Percentiles rank a stretch among this genome's conserved stretches.
Conservation (phyloP, 1,284 basidiomycete genomes). For the Ceratobasidium sp. region DNA sequence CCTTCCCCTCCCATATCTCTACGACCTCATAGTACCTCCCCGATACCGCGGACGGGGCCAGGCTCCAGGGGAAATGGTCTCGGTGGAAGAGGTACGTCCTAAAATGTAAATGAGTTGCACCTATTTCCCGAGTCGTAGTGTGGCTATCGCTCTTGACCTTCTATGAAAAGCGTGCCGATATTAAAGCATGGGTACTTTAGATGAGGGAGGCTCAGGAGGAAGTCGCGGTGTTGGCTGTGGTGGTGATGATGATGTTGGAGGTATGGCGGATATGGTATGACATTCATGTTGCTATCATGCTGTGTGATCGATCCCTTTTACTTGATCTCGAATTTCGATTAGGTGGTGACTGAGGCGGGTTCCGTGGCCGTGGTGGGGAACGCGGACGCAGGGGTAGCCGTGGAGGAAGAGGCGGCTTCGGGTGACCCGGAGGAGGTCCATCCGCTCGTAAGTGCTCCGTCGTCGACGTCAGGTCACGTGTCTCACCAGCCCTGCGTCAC, state of each 20-base stretch:
- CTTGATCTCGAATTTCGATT: not conserved
- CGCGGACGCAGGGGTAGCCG: not conserved
- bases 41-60: slow-evolving; percentile 1
- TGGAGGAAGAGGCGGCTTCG: not conserved
- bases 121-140: too few relatives aligned
- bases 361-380: slow-evolving; percentile 4
- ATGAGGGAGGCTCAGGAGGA: slow-evolving; percentile 3
- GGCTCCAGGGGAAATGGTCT: not conserved
- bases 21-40: not conserved
- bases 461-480: too few relatives aligned
- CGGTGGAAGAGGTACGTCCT: not conserved
- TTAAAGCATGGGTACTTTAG: too few relatives aligned
- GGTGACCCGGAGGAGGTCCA: slow-evolving; percentile 5
- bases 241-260: too few relatives aligned
- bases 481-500: not conserved
- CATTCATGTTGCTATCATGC: too few relatives aligned
- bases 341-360: not conserved
- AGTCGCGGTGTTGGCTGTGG: slow-evolving; percentile 23
- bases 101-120: not conserved
- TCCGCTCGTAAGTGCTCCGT: not conserved
- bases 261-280: not conserved
- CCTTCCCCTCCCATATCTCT: too few relatives aligned
- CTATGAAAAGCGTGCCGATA: too few relatives aligned
- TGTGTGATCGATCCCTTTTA: too few relatives aligned
- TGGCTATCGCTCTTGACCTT: too few relatives aligned